Evolutionary conservation across 2,329 filamentous ascomycete species (phyloP).

Genomic region (Cryphonectria radicalis): DNA sequence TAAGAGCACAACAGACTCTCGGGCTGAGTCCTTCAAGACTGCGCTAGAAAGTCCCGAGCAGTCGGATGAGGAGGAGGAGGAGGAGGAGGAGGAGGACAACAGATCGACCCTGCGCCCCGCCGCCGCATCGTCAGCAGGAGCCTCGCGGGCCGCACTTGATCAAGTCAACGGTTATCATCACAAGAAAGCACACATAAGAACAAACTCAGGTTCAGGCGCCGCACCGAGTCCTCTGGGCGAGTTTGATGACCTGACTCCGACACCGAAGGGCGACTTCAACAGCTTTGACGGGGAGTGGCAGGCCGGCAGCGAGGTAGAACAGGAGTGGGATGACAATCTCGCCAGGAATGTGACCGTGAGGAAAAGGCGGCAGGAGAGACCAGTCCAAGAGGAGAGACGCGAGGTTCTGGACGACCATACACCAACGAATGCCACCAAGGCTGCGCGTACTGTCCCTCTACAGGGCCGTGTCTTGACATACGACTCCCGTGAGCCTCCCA

Average conservation of each 20-base stretch:
- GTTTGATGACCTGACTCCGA: conserved; percentile 46
- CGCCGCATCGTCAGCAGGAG: conserved; percentile 44
- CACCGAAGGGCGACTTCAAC: conserved; percentile 53
- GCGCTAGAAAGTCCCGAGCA: conserved; percentile 67
- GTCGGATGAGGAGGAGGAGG: conserved; percentile 66
- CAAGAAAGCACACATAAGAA: conserved; percentile 39
- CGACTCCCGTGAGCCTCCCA: conserved; percentile 41
- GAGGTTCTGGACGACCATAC: conserved; percentile 54
- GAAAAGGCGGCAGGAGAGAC: conserved; percentile 45
- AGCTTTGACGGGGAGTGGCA: conserved; percentile 65
- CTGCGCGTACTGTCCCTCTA: conserved; percentile 52
- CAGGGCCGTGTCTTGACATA: conserved; percentile 47
- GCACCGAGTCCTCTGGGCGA: conserved; percentile 46
- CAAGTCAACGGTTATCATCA: conserved; percentile 40
- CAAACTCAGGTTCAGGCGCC: conserved; percentile 50
- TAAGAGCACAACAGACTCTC: conserved; percentile 62
- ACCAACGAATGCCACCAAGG: conserved; percentile 57
- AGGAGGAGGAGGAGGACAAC: conserved; percentile 60
- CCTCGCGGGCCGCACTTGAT: conserved; percentile 51
- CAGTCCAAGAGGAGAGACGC: conserved; percentile 35
- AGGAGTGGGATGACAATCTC: conserved; percentile 60
- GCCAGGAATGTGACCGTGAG: conserved; percentile 58
- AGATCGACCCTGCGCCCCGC: conserved; percentile 47
- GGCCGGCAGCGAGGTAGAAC: conserved; percentile 51
- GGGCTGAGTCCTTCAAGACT: conserved; percentile 72